These are phyloP conservation scores for Pyricularia grisea DNA, from an alignment of 2,329 filamentous ascomycete species.

Conservation along the genomic window DNA sequence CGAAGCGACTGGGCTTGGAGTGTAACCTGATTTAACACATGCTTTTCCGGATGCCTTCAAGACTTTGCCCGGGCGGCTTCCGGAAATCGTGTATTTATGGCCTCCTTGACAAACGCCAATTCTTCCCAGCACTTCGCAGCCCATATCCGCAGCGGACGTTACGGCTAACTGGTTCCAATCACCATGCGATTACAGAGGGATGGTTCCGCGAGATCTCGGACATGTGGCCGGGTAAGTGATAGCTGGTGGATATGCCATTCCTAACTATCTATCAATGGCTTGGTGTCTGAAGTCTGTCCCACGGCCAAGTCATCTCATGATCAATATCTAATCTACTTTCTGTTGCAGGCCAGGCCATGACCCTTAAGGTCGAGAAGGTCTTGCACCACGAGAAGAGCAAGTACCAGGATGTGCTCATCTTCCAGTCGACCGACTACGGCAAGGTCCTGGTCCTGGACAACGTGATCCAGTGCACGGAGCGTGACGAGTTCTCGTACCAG, in stretches of 20 bases:
- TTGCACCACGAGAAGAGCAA: slow-evolving; percentile 98
- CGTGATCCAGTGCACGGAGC: slow-evolving; percentile 97
- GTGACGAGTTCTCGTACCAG: slow-evolving; percentile 98
- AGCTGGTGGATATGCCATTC: slow-evolving; percentile 2
- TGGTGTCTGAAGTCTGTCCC: background rate
- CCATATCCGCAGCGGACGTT: background rate
- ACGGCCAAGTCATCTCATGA: background rate
- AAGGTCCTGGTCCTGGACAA: slow-evolving; percentile 96
- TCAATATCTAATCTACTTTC: background rate
- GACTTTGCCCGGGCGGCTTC: background rate
- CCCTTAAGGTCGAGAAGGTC: slow-evolving; percentile 92
- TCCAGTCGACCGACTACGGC: slow-evolving; percentile 95
- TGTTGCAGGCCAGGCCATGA: slow-evolving; percentile 85
- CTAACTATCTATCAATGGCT: background rate
- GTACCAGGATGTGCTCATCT: slow-evolving; percentile 98
- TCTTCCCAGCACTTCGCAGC: background rate
- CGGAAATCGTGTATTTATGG: background rate
- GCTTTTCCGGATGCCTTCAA: background rate
- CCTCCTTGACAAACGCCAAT: background rate
- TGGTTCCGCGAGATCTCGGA: slow-evolving; percentile 99
- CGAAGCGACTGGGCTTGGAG: background rate
- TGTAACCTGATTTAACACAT: background rate
- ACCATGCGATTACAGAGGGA: slow-evolving; percentile 58
- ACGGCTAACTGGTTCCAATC: background rate
- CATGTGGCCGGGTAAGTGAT: slow-evolving; percentile 79